Base-by-base conservation (phyloP, 345 rosid genomes). In the Jatropha curcas region DNA sequence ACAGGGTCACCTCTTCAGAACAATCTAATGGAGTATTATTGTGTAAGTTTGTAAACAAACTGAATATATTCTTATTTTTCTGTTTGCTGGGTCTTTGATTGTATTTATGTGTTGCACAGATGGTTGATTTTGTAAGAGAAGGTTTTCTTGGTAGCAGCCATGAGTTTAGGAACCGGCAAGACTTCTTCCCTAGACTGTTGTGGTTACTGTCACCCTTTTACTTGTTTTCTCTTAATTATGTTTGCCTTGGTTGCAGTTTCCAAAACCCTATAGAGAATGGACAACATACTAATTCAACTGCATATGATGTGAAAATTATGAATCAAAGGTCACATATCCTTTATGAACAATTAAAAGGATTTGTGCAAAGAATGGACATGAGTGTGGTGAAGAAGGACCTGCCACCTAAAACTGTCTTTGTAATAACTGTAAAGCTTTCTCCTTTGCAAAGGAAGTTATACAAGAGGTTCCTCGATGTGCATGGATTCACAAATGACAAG, bases 61-160 rank as follows among this genome's bases (percentile, higher is more conserved):
- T 71, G n/a, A 31, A 46, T 39, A 28, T 20, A 56, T 28, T 3
- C 30, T 48, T 12, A 46, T 28, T 30, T 59, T 72, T 39, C 4
- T 52, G 28, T 17, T 14, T 28, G 20, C 20, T 51, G 19, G n/a
- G n/a, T n/a, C 68, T 51, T 70, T 51, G 31, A 31, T 72, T 74
- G 39, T n/a, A 70, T 46, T 39, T 45, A 27, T 55, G 53, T 80
- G 41, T 86, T 77, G 64, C 58, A 82, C 90, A 96, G 99, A 96
- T 96, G 99, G 99, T 96, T 83, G 99, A 96, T 83, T 96, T 96
- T 82, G 99, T 96, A 25, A 85, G 99, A 88, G 99, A 96, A 89
- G 99, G 99, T 82, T 96, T 96, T 81, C 91, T 96, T 70, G 99
- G 99, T 53, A 93, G 98, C 88, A 96, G 99, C 80, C 97, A 88